These are phyloP conservation scores for Irpex lacteus DNA, from an alignment of 1,284 basidiomycete species.

Conservation along the genomic window DNA sequence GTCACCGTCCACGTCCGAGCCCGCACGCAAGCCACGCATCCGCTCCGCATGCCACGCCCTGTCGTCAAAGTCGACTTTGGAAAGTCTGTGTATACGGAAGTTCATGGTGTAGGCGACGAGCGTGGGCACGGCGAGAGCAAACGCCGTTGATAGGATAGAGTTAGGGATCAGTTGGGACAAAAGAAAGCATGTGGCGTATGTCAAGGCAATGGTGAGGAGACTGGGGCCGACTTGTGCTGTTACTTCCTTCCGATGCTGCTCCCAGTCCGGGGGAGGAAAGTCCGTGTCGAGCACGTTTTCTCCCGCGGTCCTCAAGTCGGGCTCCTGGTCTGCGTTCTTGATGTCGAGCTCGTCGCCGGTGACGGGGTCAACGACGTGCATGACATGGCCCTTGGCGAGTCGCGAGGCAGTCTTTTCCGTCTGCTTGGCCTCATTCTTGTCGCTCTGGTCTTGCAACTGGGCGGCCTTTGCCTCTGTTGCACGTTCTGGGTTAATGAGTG, in stretches of 20 bases:
- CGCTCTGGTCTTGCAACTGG: constrained; percentile 27
- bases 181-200: constrained; percentile 23
- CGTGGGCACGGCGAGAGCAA: constrained; percentile 26
- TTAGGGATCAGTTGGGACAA: constrained; percentile 27
- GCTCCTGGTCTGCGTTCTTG: constrained; percentile 28
- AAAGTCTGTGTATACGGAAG: constrained; percentile 28
- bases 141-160: constrained; percentile 22
- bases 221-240: constrained; percentile 21
- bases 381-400: constrained; percentile 27
- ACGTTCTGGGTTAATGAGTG: constrained; percentile 27
- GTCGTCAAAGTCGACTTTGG: constrained; percentile 31
- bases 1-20: constrained; percentile 30
- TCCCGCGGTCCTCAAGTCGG: constrained; percentile 23
- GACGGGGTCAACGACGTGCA: constrained; percentile 29
- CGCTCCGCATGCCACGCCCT: constrained; percentile 37
- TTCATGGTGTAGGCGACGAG: constrained; percentile 28
- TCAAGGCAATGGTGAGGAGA: constrained; percentile 23
- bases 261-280: constrained; percentile 35
- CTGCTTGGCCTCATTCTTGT: constrained; percentile 24
- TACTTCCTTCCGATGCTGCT: constrained; percentile 25
- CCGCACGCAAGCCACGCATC: constrained; percentile 32
- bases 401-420: constrained; percentile 25
- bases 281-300: constrained; percentile 29
- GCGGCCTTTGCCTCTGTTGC: constrained; percentile 31
- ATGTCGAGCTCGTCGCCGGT: constrained; percentile 32